A percentile compares a stretch with the other conserved stretches of the same genome.
These are phyloP conservation scores for Murraya paniculata DNA, from an alignment of 345 rosid genomes.

Conservation along the genomic window DNA sequence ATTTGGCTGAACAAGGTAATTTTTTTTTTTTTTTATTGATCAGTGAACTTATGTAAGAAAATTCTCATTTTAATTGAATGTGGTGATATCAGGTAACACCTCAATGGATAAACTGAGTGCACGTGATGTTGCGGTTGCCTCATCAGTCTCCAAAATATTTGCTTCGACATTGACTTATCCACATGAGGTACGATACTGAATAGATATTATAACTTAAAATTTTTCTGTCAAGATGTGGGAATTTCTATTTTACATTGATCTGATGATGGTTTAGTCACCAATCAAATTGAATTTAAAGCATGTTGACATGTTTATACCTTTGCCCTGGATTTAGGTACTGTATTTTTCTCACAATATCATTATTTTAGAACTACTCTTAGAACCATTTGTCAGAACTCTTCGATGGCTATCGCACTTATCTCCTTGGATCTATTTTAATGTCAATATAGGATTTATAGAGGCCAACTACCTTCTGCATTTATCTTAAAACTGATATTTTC, in stretches of 20 bases:
- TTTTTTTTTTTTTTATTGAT: not conserved
- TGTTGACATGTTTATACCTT: not conserved
- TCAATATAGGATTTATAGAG: not conserved
- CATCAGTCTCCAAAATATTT: slow-evolving; percentile 82
- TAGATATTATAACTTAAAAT: not conserved
- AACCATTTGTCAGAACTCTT: not conserved
- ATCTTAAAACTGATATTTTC: not conserved
- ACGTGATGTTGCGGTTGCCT: slow-evolving; percentile 81
- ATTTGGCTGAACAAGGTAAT: slow-evolving; percentile 65
- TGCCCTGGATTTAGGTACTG: not conserved
- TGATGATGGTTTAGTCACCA: not conserved
- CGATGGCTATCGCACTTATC: not conserved
- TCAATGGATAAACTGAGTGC: slow-evolving; percentile 67
- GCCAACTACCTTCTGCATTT: not conserved
- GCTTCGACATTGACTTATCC: slow-evolving; percentile 92
- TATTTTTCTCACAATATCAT: not conserved
- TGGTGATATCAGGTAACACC: slow-evolving; percentile 44
- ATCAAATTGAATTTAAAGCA: not conserved
- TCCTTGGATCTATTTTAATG: not conserved
- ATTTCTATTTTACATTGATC: not conserved
- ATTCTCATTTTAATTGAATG: not conserved
- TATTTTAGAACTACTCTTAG: not conserved
- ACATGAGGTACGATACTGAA: slow-evolving; percentile 55
- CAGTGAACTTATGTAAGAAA: not conserved
- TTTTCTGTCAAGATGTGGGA: not conserved